Evolutionary conservation across 2,329 filamentous ascomycete species (phyloP).

Genomic region (Colletotrichum sublineola): DNA sequence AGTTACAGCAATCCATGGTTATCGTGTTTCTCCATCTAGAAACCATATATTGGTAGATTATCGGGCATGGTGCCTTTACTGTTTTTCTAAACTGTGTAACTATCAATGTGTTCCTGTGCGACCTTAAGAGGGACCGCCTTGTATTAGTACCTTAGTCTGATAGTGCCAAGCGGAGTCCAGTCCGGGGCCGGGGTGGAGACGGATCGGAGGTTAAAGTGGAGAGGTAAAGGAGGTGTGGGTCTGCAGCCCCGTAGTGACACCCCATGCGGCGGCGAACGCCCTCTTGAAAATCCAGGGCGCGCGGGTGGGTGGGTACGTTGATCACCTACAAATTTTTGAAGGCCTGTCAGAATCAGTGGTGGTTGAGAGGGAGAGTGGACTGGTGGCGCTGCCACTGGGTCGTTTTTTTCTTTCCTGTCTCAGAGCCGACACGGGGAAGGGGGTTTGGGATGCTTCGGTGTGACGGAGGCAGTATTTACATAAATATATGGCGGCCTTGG

Average conservation of each 20-base stretch:
- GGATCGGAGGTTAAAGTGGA: background rate
- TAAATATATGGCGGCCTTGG: background rate
- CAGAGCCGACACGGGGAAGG: background rate
- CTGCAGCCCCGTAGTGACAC: background rate
- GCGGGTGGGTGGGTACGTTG: background rate
- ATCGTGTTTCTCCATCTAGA: too few relatives aligned
- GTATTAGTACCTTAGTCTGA: background rate
- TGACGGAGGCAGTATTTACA: background rate
- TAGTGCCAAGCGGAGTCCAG: background rate
- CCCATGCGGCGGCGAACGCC: background rate
- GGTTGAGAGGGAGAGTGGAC: background rate
- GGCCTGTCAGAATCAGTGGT: background rate
- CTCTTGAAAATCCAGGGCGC: background rate
- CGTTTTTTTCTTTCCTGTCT: background rate
- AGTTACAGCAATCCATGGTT: too few relatives aligned
- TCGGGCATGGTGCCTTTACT: too few relatives aligned
- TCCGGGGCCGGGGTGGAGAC: background rate
- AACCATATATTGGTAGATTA: too few relatives aligned
- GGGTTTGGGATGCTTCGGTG: background rate
- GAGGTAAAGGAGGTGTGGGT: background rate
- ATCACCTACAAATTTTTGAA: background rate
- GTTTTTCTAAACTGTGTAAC: too few relatives aligned
- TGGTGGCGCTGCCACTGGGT: background rate
- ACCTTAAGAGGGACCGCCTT: too few relatives aligned
- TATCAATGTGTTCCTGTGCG: too few relatives aligned